These are phyloP conservation scores for Hippophae tibetana DNA, from an alignment of 306 rosid species.

Conservation along the genomic window DNA sequence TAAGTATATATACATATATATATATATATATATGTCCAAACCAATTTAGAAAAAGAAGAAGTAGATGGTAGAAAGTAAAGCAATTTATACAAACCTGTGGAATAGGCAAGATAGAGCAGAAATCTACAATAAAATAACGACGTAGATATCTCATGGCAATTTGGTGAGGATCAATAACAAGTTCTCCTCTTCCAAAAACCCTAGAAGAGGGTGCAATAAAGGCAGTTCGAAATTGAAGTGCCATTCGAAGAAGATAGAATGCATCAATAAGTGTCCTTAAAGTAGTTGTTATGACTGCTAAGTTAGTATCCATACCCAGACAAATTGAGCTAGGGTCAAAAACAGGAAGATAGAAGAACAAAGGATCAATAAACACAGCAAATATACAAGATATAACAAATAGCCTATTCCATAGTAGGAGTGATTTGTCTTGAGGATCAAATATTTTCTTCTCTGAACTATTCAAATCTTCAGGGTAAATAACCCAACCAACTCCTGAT, in stretches of 20 bases:
- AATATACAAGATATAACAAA: constrained; percentile 71
- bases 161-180: constrained; percentile 70
- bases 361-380: constrained; percentile 71
- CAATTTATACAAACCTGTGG: constrained; percentile 63
- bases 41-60: neutral
- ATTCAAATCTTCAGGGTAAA: constrained; percentile 68
- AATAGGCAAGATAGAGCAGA: constrained; percentile 57
- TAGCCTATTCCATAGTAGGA: constrained; percentile 66
- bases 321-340: constrained; percentile 52
- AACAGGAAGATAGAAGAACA: constrained; percentile 81
- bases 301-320: constrained; percentile 56
- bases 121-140: constrained; percentile 62
- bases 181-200: constrained; percentile 94
- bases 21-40: too few relatives aligned
- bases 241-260: constrained; percentile 62
- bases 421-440: constrained; percentile 77
- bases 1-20: neutral
- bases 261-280: constrained; percentile 44
- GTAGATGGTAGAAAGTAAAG: too few relatives aligned
- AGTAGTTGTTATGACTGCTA: constrained; percentile 40
- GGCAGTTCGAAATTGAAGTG: constrained; percentile 77
- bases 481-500: constrained; percentile 48
- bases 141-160: constrained; percentile 66
- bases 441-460: constrained; percentile 60
- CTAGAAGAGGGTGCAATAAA: constrained; percentile 82